Evolutionary conservation across 306 rosid genomes (phyloP).

Genomic region (Ormosia emarginata): DNA sequence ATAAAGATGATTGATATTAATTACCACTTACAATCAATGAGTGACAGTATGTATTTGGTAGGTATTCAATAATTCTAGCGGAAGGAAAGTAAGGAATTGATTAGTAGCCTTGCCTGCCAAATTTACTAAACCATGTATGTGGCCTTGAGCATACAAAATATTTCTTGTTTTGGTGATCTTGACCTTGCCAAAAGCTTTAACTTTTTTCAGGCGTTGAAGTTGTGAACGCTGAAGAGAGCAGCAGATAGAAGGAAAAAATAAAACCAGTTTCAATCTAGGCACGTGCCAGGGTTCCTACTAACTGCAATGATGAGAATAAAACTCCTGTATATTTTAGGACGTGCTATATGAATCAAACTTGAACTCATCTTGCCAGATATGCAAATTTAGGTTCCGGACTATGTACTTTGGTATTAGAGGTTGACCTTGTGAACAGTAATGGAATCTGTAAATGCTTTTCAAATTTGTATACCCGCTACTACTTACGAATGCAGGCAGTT

Average conservation of each 20-base stretch:
- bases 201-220: conserved; percentile 47
- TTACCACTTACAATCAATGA: not conserved
- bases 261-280: not conserved
- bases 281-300: not conserved
- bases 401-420: not conserved
- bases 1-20: not conserved
- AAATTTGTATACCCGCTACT: not conserved
- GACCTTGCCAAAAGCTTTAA: conserved; percentile 13
- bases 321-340: not conserved
- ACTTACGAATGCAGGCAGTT: not conserved
- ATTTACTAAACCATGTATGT: not conserved
- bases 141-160: not conserved
- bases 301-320: not conserved
- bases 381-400: not conserved
- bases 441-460: not conserved
- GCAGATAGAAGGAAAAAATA: not conserved
- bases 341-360: not conserved
- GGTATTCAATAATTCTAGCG: not conserved
- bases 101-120: not conserved
- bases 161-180: not conserved
- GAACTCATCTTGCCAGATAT: not conserved
- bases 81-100: not conserved
- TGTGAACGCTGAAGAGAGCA: conserved; percentile 31
- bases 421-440: not conserved
- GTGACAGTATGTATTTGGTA: not conserved